Conservation (phyloP, 257 asterid species). For the Datura wrightii region DNA sequence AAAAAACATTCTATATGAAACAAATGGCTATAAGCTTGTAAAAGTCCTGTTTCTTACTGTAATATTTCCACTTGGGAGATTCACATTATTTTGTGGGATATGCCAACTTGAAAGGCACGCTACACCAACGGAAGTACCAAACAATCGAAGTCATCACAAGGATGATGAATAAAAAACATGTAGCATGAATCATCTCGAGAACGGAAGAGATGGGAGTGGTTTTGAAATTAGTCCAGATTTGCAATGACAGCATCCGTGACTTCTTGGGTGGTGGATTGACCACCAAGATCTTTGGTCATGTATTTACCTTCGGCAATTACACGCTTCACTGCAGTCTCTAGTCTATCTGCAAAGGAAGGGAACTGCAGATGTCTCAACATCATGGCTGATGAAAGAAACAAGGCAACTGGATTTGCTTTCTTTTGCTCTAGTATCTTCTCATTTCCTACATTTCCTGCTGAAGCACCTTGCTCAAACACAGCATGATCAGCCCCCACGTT, state of each 20-base stretch:
- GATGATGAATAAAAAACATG: conserved; percentile 5
- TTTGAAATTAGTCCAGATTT: conserved; percentile 53
- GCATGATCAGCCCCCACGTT: conserved; percentile 97
- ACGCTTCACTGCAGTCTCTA: conserved; percentile 82
- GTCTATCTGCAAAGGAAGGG: conserved; percentile 92
- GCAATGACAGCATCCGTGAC: conserved; percentile 89
- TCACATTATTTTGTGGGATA: conserved; percentile 21
- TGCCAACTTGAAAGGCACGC: conserved; percentile 19
- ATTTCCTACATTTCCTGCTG: conserved; percentile 95
- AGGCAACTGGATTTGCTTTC: conserved; percentile 92
- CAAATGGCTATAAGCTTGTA: conserved; percentile 24
- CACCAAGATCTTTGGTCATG: conserved; percentile 91
- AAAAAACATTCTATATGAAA: background rate
- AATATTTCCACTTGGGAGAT: conserved; percentile 22
- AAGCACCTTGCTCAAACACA: conserved; percentile 96
- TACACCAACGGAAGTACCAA: conserved; percentile 4
- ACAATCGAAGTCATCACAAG: background rate
- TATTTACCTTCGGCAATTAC: conserved; percentile 73
- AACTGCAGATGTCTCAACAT: conserved; percentile 97
- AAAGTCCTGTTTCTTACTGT: background rate
- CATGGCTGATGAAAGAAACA: conserved; percentile 94
- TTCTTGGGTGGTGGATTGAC: conserved; percentile 83
- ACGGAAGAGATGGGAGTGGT: background rate
- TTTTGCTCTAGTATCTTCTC: conserved; percentile 63
- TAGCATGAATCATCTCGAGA: background rate